These are phyloP conservation scores for Flaveria linearis DNA, from an alignment of 129 eudicot species.

Conservation along the genomic window DNA sequence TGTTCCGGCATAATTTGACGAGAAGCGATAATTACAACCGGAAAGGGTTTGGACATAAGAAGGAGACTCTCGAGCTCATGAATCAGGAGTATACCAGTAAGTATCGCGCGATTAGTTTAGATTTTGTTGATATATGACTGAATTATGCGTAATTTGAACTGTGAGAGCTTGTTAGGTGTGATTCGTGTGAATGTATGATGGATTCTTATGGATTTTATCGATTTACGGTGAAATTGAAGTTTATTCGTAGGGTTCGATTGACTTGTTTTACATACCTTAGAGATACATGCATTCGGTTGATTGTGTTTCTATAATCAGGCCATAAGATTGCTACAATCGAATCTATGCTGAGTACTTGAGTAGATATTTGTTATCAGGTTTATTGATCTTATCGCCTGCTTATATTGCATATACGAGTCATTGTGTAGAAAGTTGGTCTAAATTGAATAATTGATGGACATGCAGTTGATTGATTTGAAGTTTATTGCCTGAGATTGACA, in stretches of 20 bases:
- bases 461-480: background rate
- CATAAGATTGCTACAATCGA: no score
- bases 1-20: slow-evolving; percentile 57
- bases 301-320: background rate
- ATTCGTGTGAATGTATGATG: background rate
- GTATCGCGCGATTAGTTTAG: background rate
- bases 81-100: slow-evolving; percentile 74
- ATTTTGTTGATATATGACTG: background rate
- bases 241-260: background rate
- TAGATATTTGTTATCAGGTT: background rate
- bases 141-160: slow-evolving; percentile 2
- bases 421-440: background rate
- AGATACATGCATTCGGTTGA: no score
- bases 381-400: background rate
- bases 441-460: background rate
- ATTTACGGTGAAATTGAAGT: background rate
- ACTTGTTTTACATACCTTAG: no score
- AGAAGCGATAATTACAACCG: slow-evolving; percentile 70
- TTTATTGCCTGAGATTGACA: background rate
- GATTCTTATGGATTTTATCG: background rate
- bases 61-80: slow-evolving; percentile 62
- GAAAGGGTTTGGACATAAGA: slow-evolving; percentile 65
- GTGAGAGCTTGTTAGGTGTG: background rate
- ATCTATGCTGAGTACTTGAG: background rate
- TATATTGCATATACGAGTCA: background rate